These are phyloP conservation scores for Butyriboletus loyo DNA, from an alignment of 768 basidiomycete genomes.

Conservation along the genomic window DNA sequence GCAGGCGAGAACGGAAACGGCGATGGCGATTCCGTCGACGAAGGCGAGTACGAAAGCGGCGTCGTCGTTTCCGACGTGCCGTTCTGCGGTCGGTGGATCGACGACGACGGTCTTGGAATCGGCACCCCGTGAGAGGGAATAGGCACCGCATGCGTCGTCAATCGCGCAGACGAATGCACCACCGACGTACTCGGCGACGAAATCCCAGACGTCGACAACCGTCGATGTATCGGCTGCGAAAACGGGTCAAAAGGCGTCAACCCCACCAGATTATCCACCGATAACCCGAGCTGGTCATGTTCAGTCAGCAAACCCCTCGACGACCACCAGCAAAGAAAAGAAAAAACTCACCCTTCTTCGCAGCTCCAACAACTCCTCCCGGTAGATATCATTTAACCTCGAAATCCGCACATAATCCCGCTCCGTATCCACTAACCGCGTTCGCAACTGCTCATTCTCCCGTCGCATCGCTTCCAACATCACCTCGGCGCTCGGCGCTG, in stretches of 20 bases:
- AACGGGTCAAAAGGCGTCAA: slow-evolving; percentile 62
- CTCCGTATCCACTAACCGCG: slow-evolving; percentile 68
- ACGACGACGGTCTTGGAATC: slow-evolving; percentile 69
- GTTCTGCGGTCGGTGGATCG: slow-evolving; percentile 54
- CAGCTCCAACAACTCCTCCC: slow-evolving; percentile 80
- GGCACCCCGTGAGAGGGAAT: slow-evolving; percentile 70
- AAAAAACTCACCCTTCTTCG: slow-evolving; percentile 60
- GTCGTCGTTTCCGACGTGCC: slow-evolving; percentile 52
- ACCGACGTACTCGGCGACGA: slow-evolving; percentile 31
- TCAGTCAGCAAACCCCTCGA: not conserved
- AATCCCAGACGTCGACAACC: slow-evolving; percentile 41
- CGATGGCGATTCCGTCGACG: slow-evolving; percentile 65
- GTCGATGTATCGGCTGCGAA: slow-evolving; percentile 68
- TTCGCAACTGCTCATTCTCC: slow-evolving; percentile 76
- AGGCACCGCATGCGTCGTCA: slow-evolving; percentile 53
- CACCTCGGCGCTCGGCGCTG: slow-evolving; percentile 44
- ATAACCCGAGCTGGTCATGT: slow-evolving; percentile 15
- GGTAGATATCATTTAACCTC: slow-evolving; percentile 77
- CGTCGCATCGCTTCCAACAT: slow-evolving; percentile 73
- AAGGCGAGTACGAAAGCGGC: slow-evolving; percentile 62
- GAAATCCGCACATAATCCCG: slow-evolving; percentile 71
- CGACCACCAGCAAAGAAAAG: too few species aligned
- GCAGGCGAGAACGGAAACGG: slow-evolving; percentile 67
- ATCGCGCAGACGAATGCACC: slow-evolving; percentile 23
- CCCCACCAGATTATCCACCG: slow-evolving; percentile 75